phyloP scores from a whole-genome alignment of 2,329 filamentous ascomycete genomes.

The Paecilomyces formosus region DNA sequence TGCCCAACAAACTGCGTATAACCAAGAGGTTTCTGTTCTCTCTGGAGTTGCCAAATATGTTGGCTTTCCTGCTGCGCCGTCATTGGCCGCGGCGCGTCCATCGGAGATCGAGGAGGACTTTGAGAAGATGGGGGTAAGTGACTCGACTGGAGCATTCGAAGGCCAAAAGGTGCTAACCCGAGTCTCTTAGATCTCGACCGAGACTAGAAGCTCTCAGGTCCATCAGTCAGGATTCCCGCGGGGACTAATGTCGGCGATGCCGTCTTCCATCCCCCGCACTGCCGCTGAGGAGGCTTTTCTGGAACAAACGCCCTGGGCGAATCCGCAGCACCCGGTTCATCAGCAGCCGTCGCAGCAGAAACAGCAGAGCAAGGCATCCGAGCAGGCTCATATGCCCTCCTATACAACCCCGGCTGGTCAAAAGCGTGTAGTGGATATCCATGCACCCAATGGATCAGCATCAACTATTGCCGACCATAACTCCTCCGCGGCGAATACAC shows the following conservation, averaged over 20 bases:
- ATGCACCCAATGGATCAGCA: slow-evolving; percentile 38
- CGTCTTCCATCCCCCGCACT: slow-evolving; percentile 28
- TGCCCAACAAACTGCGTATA: slow-evolving; percentile 82
- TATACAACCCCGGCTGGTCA: slow-evolving; percentile 38
- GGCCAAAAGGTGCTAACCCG: slow-evolving; percentile 5
- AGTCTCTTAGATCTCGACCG: slow-evolving; percentile 19
- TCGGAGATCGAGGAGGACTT: slow-evolving; percentile 80
- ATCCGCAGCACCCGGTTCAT: slow-evolving; percentile 71
- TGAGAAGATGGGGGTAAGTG: slow-evolving; percentile 76
- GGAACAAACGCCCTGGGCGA: slow-evolving; percentile 86
- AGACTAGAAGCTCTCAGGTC: slow-evolving; percentile 15
- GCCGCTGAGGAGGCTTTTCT: slow-evolving; percentile 78
- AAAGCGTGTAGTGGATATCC: slow-evolving; percentile 35
- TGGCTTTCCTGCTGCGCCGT: slow-evolving; percentile 91
- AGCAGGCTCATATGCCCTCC: slow-evolving; percentile 25
- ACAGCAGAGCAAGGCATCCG: slow-evolving; percentile 23
- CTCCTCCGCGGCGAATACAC: slow-evolving; percentile 38
- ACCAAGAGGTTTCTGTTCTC: slow-evolving; percentile 85
- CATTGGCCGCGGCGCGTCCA: slow-evolving; percentile 64
- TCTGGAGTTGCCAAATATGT: slow-evolving; percentile 90
- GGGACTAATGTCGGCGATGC: slow-evolving; percentile 23
- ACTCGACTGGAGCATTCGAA: slow-evolving; percentile 4
- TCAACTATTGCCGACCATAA: slow-evolving; percentile 40
- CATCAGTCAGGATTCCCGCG: slow-evolving; percentile 23
- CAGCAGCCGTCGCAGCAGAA: slow-evolving; percentile 38